Conservation (phyloP, 1,139 yeast species). For the Magnusiomyces ingens region DNA sequence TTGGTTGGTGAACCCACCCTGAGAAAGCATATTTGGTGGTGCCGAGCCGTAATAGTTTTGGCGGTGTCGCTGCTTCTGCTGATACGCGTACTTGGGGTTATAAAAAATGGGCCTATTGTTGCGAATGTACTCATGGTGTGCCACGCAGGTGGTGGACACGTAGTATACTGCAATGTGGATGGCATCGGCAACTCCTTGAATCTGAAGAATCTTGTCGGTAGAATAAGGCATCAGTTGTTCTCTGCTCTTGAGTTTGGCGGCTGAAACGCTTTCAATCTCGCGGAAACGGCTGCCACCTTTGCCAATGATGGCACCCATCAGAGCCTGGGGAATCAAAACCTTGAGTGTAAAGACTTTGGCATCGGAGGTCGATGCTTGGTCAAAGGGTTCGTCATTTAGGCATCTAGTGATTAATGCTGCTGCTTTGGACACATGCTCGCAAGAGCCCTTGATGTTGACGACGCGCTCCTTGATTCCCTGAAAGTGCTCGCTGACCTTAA, state of each 20-base stretch:
- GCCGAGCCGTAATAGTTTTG: too few species aligned
- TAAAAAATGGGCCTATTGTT: constrained; percentile 15
- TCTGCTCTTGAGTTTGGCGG: constrained; percentile 72
- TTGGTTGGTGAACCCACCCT: neutral
- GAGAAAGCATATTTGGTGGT: too few species aligned
- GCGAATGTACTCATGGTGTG: constrained; percentile 19
- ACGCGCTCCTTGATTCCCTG: constrained; percentile 73
- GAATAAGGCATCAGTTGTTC: constrained; percentile 70
- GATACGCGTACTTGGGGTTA: constrained; percentile 13
- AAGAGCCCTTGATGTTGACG: constrained; percentile 65
- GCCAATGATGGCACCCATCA: constrained; percentile 81
- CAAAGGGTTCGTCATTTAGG: constrained; percentile 61
- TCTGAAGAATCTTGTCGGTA: constrained; percentile 67
- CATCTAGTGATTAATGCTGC: constrained; percentile 69
- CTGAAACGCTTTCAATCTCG: constrained; percentile 78
- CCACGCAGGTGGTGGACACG: constrained; percentile 50
- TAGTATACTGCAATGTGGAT: constrained; percentile 78
- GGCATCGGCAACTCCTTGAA: constrained; percentile 81
- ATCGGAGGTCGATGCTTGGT: constrained; percentile 50
- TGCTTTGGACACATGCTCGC: constrained; percentile 77
- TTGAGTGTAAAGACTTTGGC: constrained; percentile 53
- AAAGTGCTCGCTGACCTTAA: constrained; percentile 72
- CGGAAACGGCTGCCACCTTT: constrained; percentile 68
- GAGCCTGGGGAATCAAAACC: constrained; percentile 67
- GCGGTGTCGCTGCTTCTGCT: too few species aligned